Conservation (phyloP, 129 eudicot species). For the Scalesia atractyloides region DNA sequence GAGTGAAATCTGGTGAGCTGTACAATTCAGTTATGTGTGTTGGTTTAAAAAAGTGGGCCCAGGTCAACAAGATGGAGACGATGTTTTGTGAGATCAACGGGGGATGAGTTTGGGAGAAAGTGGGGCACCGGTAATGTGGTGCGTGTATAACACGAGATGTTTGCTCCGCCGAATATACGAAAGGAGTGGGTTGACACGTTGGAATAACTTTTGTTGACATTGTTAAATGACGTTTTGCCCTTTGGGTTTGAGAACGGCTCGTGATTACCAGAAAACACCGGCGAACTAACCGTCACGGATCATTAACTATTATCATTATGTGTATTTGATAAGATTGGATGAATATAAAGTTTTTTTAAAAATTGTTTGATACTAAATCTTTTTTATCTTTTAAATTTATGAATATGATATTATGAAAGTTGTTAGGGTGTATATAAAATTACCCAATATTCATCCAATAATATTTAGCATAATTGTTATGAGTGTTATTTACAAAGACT, state of each 20-base stretch:
- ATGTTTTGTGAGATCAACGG: constrained; percentile 29
- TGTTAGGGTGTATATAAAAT: no score
- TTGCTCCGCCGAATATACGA: constrained; percentile 33
- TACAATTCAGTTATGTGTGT: constrained; percentile 26
- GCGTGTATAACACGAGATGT: constrained; percentile 25
- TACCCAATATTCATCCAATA: no score
- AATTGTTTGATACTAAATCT: no score
- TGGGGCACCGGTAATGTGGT: constrained; percentile 36
- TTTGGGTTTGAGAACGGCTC: neutral
- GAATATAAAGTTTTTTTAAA: no score
- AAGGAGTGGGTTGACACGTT: constrained; percentile 42
- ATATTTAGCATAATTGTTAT: no score
- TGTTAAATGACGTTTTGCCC: constrained; percentile 25
- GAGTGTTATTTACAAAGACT: no score
- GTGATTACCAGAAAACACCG: constrained; percentile 29
- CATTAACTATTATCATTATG: no score
- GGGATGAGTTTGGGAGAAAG: constrained; percentile 18
- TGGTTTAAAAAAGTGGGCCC: constrained; percentile 29
- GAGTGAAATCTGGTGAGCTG: constrained; percentile 44
- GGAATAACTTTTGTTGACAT: neutral
- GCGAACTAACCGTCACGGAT: neutral
- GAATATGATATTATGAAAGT: no score
- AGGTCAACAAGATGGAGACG: constrained; percentile 10
- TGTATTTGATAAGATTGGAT: no score
- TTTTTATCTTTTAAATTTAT: no score